A percentile compares a stretch with the other conserved stretches of the same genome.
Evolutionary conservation across 768 basidiomycete species (phyloP).

Genomic region (Pholiota conissans): DNA sequence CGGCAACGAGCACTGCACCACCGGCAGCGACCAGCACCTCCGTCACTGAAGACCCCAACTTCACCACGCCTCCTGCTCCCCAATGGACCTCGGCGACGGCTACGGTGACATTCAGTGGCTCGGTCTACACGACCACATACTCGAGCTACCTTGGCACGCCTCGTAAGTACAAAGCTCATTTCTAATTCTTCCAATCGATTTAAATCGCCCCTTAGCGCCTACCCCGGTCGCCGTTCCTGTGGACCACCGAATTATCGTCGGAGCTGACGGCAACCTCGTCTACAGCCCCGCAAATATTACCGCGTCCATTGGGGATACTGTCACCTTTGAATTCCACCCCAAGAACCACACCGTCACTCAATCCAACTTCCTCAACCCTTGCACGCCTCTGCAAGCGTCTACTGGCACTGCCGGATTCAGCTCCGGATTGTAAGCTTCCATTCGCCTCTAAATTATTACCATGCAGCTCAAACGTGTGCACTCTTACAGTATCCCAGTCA

Average conservation of each 20-base stretch:
- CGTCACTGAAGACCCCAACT: slow-evolving; percentile 16
- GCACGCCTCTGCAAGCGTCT: slow-evolving; percentile 23
- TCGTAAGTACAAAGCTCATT: slow-evolving; percentile 22
- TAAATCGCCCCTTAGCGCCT: slow-evolving; percentile 15
- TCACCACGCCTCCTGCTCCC: slow-evolving; percentile 32
- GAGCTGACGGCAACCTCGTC: slow-evolving; percentile 31
- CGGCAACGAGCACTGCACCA: slow-evolving; percentile 11
- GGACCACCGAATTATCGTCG: slow-evolving; percentile 40
- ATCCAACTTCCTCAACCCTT: slow-evolving; percentile 39
- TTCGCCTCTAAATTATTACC: background rate
- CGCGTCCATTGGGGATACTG: slow-evolving; percentile 42
- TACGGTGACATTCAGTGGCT: slow-evolving; percentile 34
- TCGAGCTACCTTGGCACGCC: slow-evolving; percentile 37
- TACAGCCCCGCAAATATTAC: slow-evolving; percentile 40
- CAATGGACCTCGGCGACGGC: slow-evolving; percentile 38
- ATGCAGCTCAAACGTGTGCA: background rate
- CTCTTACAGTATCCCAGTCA: slow-evolving; percentile 40
- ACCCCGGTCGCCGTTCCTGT: slow-evolving; percentile 27
- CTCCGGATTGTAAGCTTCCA: slow-evolving; percentile 42
- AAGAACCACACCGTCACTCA: slow-evolving; percentile 51
- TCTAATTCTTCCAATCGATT: no score
- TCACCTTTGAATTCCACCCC: slow-evolving; percentile 43
- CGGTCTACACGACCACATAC: slow-evolving; percentile 38
- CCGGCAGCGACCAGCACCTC: slow-evolving; percentile 16
- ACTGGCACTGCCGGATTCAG: slow-evolving; percentile 33